Evolutionary conservation across 1,139 yeast genomes (phyloP).

Genomic region (Zygosaccharomyces sapae): DNA sequence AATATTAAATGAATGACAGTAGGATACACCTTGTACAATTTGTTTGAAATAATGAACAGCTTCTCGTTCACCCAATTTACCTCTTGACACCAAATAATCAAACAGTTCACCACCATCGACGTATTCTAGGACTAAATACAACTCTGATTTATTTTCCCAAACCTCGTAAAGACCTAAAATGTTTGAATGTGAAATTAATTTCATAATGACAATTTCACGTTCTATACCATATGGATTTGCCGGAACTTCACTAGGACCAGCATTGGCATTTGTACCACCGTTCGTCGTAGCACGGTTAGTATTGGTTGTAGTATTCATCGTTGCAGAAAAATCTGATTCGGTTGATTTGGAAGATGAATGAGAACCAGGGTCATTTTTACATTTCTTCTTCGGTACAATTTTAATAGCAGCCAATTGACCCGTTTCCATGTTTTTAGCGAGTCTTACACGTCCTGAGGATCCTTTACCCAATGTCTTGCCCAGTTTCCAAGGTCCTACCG

Average conservation of each 20-base stretch:
- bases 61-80: constrained; percentile 71
- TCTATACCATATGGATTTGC: constrained; percentile 66
- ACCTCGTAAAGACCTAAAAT: constrained; percentile 74
- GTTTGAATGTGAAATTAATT: constrained; percentile 69
- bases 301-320: constrained; percentile 17
- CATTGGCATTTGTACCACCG: constrained; percentile 30
- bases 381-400: constrained; percentile 57
- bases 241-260: constrained; percentile 40
- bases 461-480: constrained; percentile 75
- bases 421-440: constrained; percentile 63
- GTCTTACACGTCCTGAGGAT: constrained; percentile 72
- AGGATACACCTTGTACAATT: constrained; percentile 72
- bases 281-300: constrained; percentile 19
- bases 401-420: constrained; percentile 80
- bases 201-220: constrained; percentile 79
- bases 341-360: constrained; percentile 12
- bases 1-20: constrained; percentile 74
- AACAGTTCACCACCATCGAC: constrained; percentile 83
- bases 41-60: constrained; percentile 75
- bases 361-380: constrained; percentile 11
- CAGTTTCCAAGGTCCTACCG: constrained; percentile 73
- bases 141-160: constrained; percentile 76
- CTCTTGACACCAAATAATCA: constrained; percentile 71
- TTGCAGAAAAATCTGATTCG: constrained; percentile 17
- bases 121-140: constrained; percentile 69